Percentiles rank a stretch among this genome's conserved stretches.
Conservation (phyloP, 495 filamentous ascomycete genomes). For the Hyaloscypha bicolor region DNA sequence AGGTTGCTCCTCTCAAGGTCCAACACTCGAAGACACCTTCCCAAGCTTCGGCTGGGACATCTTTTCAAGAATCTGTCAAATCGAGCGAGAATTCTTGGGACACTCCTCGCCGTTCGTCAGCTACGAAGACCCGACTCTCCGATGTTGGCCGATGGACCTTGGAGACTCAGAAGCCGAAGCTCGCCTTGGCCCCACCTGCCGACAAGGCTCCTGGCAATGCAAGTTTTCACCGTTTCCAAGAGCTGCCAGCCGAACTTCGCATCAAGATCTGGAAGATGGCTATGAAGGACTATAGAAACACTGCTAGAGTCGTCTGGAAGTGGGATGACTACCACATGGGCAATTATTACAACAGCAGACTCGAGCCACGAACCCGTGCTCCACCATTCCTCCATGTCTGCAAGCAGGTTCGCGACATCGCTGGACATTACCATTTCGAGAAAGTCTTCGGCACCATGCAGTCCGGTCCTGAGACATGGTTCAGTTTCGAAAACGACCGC, state of each 20-base stretch:
- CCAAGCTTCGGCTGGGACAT: not conserved
- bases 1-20: not conserved
- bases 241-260: constrained; percentile 5
- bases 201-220: not conserved
- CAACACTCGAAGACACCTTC: not conserved
- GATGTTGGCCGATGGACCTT: not conserved
- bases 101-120: not conserved
- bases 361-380: not conserved
- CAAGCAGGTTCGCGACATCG: constrained; percentile 3
- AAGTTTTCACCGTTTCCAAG: not conserved
- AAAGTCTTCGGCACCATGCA: constrained; percentile 11
- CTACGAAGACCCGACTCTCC: not conserved
- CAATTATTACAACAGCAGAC: not conserved
- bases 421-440: not conserved
- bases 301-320: not conserved
- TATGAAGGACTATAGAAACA: not conserved
- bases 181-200: not conserved
- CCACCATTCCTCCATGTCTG: constrained; percentile 8
- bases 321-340: not conserved
- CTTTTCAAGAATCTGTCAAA: not conserved
- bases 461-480: not conserved
- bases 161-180: not conserved
- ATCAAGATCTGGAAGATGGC: constrained; percentile 24
- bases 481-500: constrained; percentile 16
- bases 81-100: not conserved